Percentiles rank a stretch among this genome's conserved stretches.
Evolutionary conservation across 2,329 filamentous ascomycete genomes (phyloP).

Genomic region (Aspergillus ruber): DNA sequence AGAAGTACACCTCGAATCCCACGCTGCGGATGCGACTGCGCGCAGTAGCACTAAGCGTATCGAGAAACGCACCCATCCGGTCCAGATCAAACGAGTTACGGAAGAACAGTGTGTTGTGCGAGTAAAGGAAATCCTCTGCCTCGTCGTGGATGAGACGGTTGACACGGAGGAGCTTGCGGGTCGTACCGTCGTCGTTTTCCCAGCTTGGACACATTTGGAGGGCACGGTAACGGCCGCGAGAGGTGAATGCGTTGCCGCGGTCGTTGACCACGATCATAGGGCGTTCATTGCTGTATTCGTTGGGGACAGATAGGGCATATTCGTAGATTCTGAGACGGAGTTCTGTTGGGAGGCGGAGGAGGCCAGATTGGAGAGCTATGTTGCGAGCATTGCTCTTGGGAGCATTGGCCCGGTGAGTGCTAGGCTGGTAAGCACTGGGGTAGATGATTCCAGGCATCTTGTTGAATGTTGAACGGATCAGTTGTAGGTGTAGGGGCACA

Average conservation of each 20-base stretch:
- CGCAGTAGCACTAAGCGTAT: slow-evolving; percentile 27
- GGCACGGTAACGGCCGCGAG: slow-evolving; percentile 23
- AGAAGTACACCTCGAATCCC: slow-evolving; percentile 32
- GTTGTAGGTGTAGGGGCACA: no score
- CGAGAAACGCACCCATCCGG: slow-evolving; percentile 24
- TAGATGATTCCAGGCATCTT: no score
- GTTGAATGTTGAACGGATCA: no score
- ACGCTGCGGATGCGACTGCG: slow-evolving; percentile 26
- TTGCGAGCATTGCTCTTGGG: no score
- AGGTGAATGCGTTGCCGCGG: slow-evolving; percentile 26
- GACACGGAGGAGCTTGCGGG: slow-evolving; percentile 23
- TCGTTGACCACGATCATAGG: slow-evolving; percentile 30
- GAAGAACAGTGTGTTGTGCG: slow-evolving; percentile 30
- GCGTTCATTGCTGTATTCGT: slow-evolving; percentile 23
- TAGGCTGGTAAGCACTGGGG: no score
- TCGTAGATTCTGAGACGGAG: slow-evolving; percentile 31
- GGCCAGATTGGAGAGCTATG: slow-evolving; percentile 3
- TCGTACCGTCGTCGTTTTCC: slow-evolving; percentile 25
- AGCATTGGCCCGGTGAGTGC: no score
- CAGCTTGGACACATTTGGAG: slow-evolving; percentile 30
- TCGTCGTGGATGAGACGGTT: slow-evolving; percentile 32
- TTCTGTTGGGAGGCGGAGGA: slow-evolving; percentile 24
- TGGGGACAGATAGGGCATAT: slow-evolving; percentile 24
- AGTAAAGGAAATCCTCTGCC: slow-evolving; percentile 29
- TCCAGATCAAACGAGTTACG: slow-evolving; percentile 28